A percentile compares a stretch with the other conserved stretches of the same genome.
phyloP scores from a whole-genome alignment of 805 yeast genomes.

The Saccharomycopsis fibuligera region DNA sequence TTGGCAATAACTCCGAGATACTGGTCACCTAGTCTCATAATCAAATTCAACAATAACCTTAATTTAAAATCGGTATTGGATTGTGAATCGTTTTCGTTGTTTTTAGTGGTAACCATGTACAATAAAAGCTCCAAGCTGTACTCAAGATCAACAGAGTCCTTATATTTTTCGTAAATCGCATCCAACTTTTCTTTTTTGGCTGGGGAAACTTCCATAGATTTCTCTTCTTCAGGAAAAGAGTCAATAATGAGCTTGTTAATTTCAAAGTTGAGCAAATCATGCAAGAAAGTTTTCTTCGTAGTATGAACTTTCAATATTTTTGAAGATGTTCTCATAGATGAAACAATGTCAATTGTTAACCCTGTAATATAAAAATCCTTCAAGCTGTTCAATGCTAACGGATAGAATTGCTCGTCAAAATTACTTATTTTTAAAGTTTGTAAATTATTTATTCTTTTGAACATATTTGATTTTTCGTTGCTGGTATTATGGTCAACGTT shows the following conservation, averaged over 20 bases:
- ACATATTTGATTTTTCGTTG: not conserved
- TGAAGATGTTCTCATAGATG: conserved; percentile 13
- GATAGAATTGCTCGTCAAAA: conserved; percentile 26
- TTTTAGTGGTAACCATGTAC: conserved; percentile 28
- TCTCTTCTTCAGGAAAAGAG: not conserved
- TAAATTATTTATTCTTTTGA: conserved; percentile 8
- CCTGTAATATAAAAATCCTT: conserved; percentile 38
- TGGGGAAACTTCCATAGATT: not conserved
- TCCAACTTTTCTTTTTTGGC: conserved; percentile 20
- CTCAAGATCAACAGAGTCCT: conserved; percentile 32
- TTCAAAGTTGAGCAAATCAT: conserved; percentile 41
- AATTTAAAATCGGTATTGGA: conserved; percentile 14
- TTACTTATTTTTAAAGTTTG: conserved; percentile 25
- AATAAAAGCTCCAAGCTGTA: conserved; percentile 42
- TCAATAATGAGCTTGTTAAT: conserved; percentile 21
- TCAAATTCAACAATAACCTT: conserved; percentile 21
- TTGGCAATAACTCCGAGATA: conserved; percentile 36
- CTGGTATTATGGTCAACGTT: not conserved
- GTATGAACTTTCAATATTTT: conserved; percentile 29
- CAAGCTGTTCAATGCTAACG: conserved; percentile 23
- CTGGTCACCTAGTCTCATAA: conserved; percentile 24
- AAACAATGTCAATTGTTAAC: conserved; percentile 32
- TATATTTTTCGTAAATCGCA: conserved; percentile 29
- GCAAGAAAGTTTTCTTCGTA: conserved; percentile 37
- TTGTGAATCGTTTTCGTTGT: conserved; percentile 22